Evolutionary conservation across 345 rosid genomes (phyloP), one percentile per base, ranked within the genome.

Genomic region (Murraya koenigii): DNA sequence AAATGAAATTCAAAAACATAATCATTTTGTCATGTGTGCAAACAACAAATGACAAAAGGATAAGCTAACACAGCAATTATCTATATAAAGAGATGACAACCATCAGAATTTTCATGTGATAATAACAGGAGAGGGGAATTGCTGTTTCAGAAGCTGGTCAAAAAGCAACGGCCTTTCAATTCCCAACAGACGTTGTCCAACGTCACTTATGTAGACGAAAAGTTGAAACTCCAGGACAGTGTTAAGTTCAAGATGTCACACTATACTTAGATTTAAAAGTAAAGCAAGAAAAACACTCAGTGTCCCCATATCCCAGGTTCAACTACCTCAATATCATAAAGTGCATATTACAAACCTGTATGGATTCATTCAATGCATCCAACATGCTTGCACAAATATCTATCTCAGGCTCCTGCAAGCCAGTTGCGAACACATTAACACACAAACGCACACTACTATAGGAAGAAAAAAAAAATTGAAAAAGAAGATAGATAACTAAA

Each of bases 351-450:
- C 89, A 72, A 67, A 89, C 95, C 95, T 91, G 91, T 71, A 91
- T 65, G 81, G 93, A 89, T 78, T 89, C 95, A 71, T 88, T 91
- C 72, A 91, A 74, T 33, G 95, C 80, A 80, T 86, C 93, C 90
- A 91, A 81, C 91, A 89, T 80, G 78, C 80, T 89, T 68, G 90
- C 90, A 82, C 95, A 88, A 59, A 91, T 91, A 80, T 91, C 93
- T 56, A 88, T 84, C 74, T 89, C 91, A 44, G 91, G 93, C 80
- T 91, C 95, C 95, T 91, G 87, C 76, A 85, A 69, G 41, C 59
- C 66, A 62, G 59, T 79, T 72, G 66, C 60, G 67, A 75, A 77
- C 38, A 61, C 11, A 7, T 41, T 79, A 84, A 77, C 44, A 52
- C 36, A 10, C n/a, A 67, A 75, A n/a, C 30, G 11, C 30, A 13